Base-by-base conservation (phyloP, 2,329 filamentous ascomycete species). In the Neofusicoccum laricinum region DNA sequence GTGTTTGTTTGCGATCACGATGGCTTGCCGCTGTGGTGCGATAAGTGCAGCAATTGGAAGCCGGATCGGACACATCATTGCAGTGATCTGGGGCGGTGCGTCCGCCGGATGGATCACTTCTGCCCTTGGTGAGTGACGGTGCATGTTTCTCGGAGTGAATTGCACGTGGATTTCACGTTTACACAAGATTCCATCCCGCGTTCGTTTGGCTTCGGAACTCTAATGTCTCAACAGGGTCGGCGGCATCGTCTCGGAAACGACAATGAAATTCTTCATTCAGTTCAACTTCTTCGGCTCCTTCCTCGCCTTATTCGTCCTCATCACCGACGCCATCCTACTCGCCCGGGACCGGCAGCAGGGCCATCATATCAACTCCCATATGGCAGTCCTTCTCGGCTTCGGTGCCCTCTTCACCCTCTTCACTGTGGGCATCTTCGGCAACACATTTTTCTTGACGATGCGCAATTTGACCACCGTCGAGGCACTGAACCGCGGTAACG, bases 201-300 rank as follows among this genome's bases (percentile, higher is more conserved):
- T 12, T 38, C n/a, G 10, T 32, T 19, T 58, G 19, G 4, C 46
- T 25, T n/a, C 19, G n/a, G 57, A 10, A 3, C 14, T 17, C 58
- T 49, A 49, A 62, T 32, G 12, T 36, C 1, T 45, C 21, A 17
- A 8, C 25, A 51, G 58, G 55, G 93, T 96, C n/a, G 94, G 94
- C 3, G 95, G 94, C 21, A 91, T 97, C 68, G 88, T 99, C 10
- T 90, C 88, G 0, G 93, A 97, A 75, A 93, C 87, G 1, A 82
- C 89, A 2, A 93, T 94, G 80, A 97, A 97, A 71, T 97, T 92
- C 77, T 98, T 99, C 72, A 81, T 93, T 11, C 95, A 97, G 69
- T 97, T 97, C 72, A 87, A 88, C 15, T 84, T 86, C 48, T 97
- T 95, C 74, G 87, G 87, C 1, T 79, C 86, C 4, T 70, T 92